phyloP scores from a whole-genome alignment of 176 grass and related monocot species.

The Oropetium thomaeum region DNA sequence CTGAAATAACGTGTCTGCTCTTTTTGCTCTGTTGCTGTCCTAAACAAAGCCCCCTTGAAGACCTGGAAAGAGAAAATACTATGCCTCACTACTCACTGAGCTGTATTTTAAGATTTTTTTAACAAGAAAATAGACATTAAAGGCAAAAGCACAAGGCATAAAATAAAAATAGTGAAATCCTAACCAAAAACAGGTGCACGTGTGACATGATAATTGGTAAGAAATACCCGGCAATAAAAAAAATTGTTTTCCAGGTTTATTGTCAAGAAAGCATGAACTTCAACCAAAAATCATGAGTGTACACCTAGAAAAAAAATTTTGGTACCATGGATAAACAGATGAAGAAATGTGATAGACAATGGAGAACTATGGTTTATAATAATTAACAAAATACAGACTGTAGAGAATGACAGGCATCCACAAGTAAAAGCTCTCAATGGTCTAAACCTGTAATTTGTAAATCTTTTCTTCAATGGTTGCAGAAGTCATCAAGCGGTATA shows the following conservation, averaged over 20 bases:
- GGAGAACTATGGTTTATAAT: background rate
- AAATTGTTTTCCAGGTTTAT: background rate
- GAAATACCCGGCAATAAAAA: background rate
- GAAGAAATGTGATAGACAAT: background rate
- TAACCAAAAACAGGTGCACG: background rate
- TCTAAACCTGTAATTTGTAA: constrained; percentile 86
- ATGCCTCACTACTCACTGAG: constrained; percentile 1
- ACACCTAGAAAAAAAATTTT: background rate
- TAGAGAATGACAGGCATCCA: background rate
- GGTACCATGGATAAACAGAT: background rate
- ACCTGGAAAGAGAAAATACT: constrained; percentile 41
- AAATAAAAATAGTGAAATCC: background rate
- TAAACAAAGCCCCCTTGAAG: constrained; percentile 85
- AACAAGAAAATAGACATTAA: background rate
- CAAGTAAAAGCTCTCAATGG: background rate
- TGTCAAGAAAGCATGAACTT: background rate
- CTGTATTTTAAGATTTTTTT: background rate
- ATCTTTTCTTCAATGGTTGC: constrained; percentile 95
- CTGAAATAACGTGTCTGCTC: constrained; percentile 94
- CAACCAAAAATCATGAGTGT: background rate
- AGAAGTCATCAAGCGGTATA: constrained; percentile 87
- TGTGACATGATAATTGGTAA: background rate
- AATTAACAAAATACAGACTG: constrained; percentile 9
- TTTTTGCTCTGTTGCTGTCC: constrained; percentile 89
- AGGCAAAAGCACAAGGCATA: background rate